Percentiles rank a stretch among this genome's conserved stretches.
phyloP scores from a whole-genome alignment of 2,329 filamentous ascomycete genomes.

The Septoria linicola region DNA sequence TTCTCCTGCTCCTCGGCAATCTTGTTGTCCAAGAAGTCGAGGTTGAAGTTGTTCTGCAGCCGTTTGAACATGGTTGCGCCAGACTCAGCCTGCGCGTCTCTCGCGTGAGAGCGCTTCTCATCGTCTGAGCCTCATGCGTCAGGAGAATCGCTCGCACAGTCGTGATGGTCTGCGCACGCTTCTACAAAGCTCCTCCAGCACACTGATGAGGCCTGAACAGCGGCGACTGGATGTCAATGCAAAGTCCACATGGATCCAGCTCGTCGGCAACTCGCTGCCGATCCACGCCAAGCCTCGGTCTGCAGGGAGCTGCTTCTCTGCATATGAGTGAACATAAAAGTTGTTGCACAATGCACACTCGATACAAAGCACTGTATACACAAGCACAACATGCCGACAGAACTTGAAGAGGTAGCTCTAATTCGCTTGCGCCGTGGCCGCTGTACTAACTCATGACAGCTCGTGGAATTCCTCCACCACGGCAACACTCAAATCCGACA shows the following conservation, averaged over 20 bases:
- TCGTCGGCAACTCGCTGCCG: not conserved
- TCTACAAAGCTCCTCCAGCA: not conserved
- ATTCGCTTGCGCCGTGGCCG: not conserved
- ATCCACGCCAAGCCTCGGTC: not conserved
- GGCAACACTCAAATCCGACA: slow-evolving; percentile 81
- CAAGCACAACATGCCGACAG: slow-evolving; percentile 45
- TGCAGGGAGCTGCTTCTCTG: not conserved
- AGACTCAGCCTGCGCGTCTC: slow-evolving; percentile 19
- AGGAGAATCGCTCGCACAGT: not conserved
- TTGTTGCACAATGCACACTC: not conserved
- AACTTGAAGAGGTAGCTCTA: slow-evolving; percentile 49
- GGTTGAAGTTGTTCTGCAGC: slow-evolving; percentile 38
- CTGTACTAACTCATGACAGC: slow-evolving; percentile 22
- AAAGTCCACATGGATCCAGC: not conserved
- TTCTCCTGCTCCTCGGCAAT: slow-evolving; percentile 91
- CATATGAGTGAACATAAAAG: slow-evolving; percentile 12
- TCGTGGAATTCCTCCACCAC: slow-evolving; percentile 21
- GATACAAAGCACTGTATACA: not conserved
- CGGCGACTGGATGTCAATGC: slow-evolving; percentile 7
- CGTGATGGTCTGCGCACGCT: not conserved
- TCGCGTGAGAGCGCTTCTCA: slow-evolving; percentile 16
- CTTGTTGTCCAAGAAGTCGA: slow-evolving; percentile 51
- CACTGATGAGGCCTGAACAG: not conserved
- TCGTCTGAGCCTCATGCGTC: slow-evolving; percentile 17
- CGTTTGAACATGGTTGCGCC: slow-evolving; percentile 31